A percentile compares a stretch with the other conserved stretches of the same genome.
Evolutionary conservation across 495 filamentous ascomycete species (phyloP).

Genomic region (Penicillium paradoxum): DNA sequence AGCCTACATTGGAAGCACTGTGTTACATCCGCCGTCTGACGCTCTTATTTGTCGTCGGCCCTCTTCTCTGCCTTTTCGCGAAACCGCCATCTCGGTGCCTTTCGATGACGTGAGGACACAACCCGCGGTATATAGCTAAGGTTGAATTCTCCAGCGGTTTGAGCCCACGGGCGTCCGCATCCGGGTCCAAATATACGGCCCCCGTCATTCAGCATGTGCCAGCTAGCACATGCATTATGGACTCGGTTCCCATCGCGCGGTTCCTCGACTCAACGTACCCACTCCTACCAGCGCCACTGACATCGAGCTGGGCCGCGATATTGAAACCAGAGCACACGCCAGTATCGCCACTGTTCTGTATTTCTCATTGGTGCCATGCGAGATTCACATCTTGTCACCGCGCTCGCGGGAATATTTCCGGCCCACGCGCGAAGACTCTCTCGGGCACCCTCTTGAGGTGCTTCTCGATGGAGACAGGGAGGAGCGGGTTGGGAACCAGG

Average conservation of each 20-base stretch:
- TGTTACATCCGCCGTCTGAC: constrained; percentile 13
- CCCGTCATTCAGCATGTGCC: constrained; percentile 22
- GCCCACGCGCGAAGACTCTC: constrained; percentile 29
- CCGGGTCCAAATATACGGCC: constrained; percentile 31
- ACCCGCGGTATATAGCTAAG: neutral
- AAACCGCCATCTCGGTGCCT: too few species aligned
- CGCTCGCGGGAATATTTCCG: constrained; percentile 38
- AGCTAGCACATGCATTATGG: constrained; percentile 38
- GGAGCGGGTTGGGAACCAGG: too few species aligned
- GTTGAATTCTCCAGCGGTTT: constrained; percentile 17
- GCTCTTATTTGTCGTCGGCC: too few species aligned
- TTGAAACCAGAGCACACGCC: too few species aligned
- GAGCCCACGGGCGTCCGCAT: constrained; percentile 15
- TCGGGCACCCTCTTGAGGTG: too few species aligned
- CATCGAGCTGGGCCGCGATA: too few species aligned
- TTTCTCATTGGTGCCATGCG: constrained; percentile 29
- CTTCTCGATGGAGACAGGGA: too few species aligned
- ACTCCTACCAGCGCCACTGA: constrained; percentile 16
- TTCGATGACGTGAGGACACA: too few species aligned
- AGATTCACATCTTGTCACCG: constrained; percentile 35
- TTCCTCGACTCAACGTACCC: constrained; percentile 40
- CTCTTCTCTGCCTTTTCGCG: too few species aligned
- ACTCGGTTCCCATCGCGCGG: constrained; percentile 32
- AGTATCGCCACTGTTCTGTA: neutral
- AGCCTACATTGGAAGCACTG: constrained; percentile 37